Base-by-base conservation (phyloP, 306 rosid genomes). In the Fragaria nilgerrensis region DNA sequence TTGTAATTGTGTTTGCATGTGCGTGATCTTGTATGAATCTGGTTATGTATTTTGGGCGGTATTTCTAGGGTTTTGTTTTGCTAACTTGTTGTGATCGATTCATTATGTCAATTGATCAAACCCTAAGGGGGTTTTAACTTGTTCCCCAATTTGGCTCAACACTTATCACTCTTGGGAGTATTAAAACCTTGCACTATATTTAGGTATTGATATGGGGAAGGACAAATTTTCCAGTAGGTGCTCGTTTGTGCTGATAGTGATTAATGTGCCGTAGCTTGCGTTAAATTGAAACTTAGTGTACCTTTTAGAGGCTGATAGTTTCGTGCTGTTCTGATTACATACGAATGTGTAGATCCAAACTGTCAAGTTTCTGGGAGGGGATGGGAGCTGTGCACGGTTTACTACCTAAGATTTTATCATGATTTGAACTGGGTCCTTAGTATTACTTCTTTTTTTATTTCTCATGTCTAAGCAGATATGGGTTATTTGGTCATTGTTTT, bases 41-140 rank as follows among this genome's bases (percentile, higher is more conserved):
- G 5, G 52, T 4, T 39, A 2, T 79, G 19, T 70, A 20, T 22
- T 41, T 74, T 39, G 76, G 77, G 61, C 3, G 68, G 9, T 25
- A 63, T 71, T 37, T 81, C 61, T 81, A 76, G 84, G 80, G 84
- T 76, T 29, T 29, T 29, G 32, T 29, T 29, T 29, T 29, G 32
- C 32, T 29, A 29, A 29, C 32, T 29, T 81, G 36, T 32, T 3
- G 36, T 32, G 80, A 47, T 43, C 44, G 58, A 72, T 71, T 32
- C 29, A 12, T 71, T 58, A 16, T 17, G 29, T 71, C 16, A 66
- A 74, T 67, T 68, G 72, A 72, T 61, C 66, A 63, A 78, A 78
- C 82, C 66, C 72, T 32, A 32, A 32, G 49, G 34, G 15, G 7
- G 53, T 53, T 77, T 77, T 69, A 56, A 56, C 68, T 20, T 39